Base-by-base conservation (phyloP, 1,284 basidiomycete genomes). In the Meripilus lineatus region DNA sequence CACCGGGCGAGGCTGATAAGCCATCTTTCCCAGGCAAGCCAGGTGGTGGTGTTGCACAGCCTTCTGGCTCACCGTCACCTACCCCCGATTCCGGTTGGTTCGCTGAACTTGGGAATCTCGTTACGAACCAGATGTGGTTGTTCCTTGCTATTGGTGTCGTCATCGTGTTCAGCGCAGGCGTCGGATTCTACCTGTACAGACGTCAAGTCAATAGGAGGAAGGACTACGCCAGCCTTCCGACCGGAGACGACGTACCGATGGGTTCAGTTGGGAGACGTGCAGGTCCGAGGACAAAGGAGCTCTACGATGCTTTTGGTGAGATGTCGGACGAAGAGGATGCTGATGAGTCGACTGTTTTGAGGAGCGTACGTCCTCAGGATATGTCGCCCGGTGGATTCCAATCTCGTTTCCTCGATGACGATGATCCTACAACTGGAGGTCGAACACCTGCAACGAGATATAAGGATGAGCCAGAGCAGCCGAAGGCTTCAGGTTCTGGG, bases 261-360 rank as follows among this genome's bases (percentile, higher is more conserved):
- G 74, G 73, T 38, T 62, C 81, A 3, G 61, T 92, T 17, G 49
- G 51, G 23, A 42, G 66, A 66, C 55, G 57, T 56, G 50, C 53
- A 6, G 67, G 68, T 40, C 64, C 71, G 21, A 74, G 76, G 15
- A 83, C 86, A 32, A 89, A 86, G 67, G 92, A 94, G 62, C 60
- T 94, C 45, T 94, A 94, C 57, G 92, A 94, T 64, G 91, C 92
- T 13, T 94, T 94, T 65, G 91, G 90, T 17, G 89, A 92, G 61
- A 74, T 82, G 24, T 84, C 80, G 21, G 85, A 89, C 51, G 84
- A 88, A 32, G 75, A 77, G 28, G 81, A 87, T 48, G 82, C 71
- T 22, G 77, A 88, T 58, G 85, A 89, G 56, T 71, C 75, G 53
- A 80, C 80, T 4, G 70, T 71, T 32, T 63, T 89, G 42, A 66